A percentile compares a stretch with the other conserved stretches of the same genome.
Conservation (phyloP, 208 protist species). For the Leishmania gerbilli region DNA sequence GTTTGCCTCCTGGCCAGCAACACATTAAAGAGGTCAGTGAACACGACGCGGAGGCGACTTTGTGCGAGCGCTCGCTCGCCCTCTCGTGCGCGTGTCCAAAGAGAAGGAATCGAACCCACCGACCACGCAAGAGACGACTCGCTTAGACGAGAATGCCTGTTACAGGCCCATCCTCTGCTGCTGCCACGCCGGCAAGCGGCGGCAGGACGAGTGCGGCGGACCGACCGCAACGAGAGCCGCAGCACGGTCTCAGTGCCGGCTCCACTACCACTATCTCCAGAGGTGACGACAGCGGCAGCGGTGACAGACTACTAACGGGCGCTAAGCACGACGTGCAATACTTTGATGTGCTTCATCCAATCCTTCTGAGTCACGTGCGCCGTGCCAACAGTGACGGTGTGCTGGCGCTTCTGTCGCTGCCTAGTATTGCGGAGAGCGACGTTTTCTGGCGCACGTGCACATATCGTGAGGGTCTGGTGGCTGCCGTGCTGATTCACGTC, state of each 20-base stretch:
- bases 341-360: constrained; percentile 68
- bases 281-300: not conserved
- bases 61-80: too few species aligned
- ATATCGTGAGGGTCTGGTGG: constrained; percentile 61
- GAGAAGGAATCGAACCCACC: not conserved
- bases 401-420: constrained; percentile 45
- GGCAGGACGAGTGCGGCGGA: not conserved
- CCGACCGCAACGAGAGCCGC: not conserved
- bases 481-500: constrained; percentile 42
- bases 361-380: constrained; percentile 55
- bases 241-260: not conserved
- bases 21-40: not conserved
- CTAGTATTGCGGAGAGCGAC: constrained; percentile 36
- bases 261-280: not conserved
- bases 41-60: not conserved
- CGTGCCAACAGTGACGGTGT: constrained; percentile 43
- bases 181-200: not conserved
- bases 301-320: not conserved
- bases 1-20: not conserved
- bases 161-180: not conserved
- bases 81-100: not conserved
- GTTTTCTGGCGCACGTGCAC: constrained; percentile 81
- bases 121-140: not conserved
- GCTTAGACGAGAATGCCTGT: not conserved
- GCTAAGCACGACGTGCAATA: constrained; percentile 26